A percentile compares a stretch with the other conserved stretches of the same genome.
These are phyloP conservation scores for Tricladium varicosporioides DNA, from an alignment of 2,329 filamentous ascomycete species.

Conservation along the genomic window DNA sequence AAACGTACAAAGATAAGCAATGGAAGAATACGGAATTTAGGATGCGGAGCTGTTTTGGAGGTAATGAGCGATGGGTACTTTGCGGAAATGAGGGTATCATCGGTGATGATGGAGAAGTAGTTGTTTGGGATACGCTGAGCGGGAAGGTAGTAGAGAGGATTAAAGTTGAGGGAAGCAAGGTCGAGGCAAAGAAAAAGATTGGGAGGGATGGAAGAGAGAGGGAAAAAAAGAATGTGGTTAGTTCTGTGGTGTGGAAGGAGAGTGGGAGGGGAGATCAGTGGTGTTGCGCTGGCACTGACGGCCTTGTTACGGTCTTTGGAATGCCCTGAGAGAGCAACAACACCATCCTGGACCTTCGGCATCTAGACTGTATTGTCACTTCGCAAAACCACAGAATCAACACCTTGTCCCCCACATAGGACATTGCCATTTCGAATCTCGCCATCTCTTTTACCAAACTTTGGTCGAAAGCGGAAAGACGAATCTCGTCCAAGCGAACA, in stretches of 20 bases:
- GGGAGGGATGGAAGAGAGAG: slow-evolving; percentile 61
- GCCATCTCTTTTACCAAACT: too few relatives aligned
- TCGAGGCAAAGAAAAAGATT: slow-evolving; percentile 46
- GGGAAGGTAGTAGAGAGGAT: slow-evolving; percentile 67
- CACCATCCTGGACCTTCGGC: too few relatives aligned
- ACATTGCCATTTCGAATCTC: too few relatives aligned
- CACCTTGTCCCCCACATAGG: too few relatives aligned
- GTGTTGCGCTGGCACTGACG: slow-evolving; percentile 63
- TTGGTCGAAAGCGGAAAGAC: too few relatives aligned
- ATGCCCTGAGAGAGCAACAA: background rate
- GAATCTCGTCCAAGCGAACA: too few relatives aligned
- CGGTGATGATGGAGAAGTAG: slow-evolving; percentile 37
- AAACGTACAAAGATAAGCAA: slow-evolving; percentile 60
- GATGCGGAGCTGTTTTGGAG: slow-evolving; percentile 55
- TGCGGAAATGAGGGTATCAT: slow-evolving; percentile 68
- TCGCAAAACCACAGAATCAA: too few relatives aligned
- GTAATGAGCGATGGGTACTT: slow-evolving; percentile 73
- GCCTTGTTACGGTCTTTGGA: slow-evolving; percentile 63
- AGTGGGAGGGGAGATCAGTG: slow-evolving; percentile 62
- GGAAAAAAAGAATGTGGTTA: slow-evolving; percentile 57
- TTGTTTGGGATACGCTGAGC: slow-evolving; percentile 81
- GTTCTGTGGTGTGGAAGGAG: slow-evolving; percentile 62
- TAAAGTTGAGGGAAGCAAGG: slow-evolving; percentile 37
- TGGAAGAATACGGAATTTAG: slow-evolving; percentile 38
- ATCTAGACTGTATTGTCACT: too few relatives aligned